phyloP scores from a whole-genome alignment of 1,284 basidiomycete species.

The Ganoderma leucocontextum region DNA sequence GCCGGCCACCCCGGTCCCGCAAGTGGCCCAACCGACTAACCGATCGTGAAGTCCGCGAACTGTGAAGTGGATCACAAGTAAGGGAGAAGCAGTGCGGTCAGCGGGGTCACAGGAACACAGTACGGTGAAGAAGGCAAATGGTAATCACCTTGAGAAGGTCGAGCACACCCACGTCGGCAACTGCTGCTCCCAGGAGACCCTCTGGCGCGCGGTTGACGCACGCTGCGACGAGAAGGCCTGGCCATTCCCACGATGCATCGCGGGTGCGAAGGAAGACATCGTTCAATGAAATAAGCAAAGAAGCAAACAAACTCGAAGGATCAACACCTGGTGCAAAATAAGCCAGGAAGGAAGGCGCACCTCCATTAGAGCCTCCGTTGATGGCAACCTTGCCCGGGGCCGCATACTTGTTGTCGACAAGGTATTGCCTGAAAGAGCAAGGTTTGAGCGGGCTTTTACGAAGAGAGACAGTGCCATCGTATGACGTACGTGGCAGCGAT shows the following conservation, averaged over 20 bases:
- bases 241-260: background rate
- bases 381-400: slow-evolving; percentile 80
- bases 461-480: slow-evolving; percentile 1
- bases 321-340: slow-evolving; percentile 10
- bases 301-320: slow-evolving; percentile 7
- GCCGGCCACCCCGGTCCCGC: background rate
- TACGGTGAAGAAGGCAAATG: background rate
- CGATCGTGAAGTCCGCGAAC: slow-evolving; percentile 84
- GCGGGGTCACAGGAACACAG: slow-evolving; percentile 1
- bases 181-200: slow-evolving; percentile 80
- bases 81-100: slow-evolving; percentile 10
- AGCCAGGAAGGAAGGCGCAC: slow-evolving; percentile 43
- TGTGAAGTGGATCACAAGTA: slow-evolving; percentile 38
- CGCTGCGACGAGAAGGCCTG: slow-evolving; percentile 81
- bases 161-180: slow-evolving; percentile 84
- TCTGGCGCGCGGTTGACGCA: slow-evolving; percentile 83
- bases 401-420: slow-evolving; percentile 77
- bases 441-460: slow-evolving; percentile 6
- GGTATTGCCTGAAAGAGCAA: slow-evolving; percentile 59
- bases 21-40: slow-evolving; percentile 40
- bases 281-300: background rate
- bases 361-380: slow-evolving; percentile 83
- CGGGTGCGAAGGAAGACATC: background rate
- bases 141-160: slow-evolving; percentile 77
- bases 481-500: slow-evolving; percentile 76